Evolutionary conservation across 768 basidiomycete genomes (phyloP).

Genomic region (Neoboletus magnificus): DNA sequence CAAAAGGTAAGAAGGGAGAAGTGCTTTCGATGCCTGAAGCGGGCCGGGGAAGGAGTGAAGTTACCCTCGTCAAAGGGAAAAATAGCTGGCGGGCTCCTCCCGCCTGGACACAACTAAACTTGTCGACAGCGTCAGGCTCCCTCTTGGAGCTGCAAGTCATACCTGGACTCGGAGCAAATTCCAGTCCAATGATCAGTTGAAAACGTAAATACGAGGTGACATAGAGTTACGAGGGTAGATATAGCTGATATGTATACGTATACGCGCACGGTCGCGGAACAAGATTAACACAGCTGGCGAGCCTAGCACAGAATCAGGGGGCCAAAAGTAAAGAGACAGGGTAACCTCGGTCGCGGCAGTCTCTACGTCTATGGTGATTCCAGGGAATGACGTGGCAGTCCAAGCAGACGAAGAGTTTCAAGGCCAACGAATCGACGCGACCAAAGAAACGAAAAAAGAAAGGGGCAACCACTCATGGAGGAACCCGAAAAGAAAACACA

Average conservation of each 20-base stretch:
- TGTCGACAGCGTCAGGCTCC: too few species aligned
- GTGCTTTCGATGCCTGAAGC: too few species aligned
- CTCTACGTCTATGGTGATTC: constrained; percentile 20
- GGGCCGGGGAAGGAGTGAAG: too few species aligned
- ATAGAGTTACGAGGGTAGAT: constrained; percentile 27
- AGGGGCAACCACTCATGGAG: background rate
- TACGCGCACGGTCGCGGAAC: constrained; percentile 10
- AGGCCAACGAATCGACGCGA: constrained; percentile 2
- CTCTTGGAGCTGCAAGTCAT: too few species aligned
- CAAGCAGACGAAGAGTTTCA: constrained; percentile 2
- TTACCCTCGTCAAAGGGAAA: too few species aligned
- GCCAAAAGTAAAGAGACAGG: background rate
- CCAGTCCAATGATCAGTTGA: background rate
- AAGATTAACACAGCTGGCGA: constrained; percentile 20
- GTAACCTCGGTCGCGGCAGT: constrained; percentile 6
- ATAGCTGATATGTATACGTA: constrained; percentile 20
- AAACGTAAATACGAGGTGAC: constrained; percentile 17
- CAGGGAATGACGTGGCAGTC: constrained; percentile 9
- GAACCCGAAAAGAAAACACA: background rate
- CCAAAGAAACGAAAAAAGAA: background rate
- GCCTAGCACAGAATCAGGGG: background rate
- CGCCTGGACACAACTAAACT: too few species aligned
- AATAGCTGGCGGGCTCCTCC: too few species aligned
- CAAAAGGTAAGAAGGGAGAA: too few species aligned
- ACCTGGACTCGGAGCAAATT: too few species aligned